Evolutionary conservation across 2,329 filamentous ascomycete species (phyloP), one percentile per base, ranked within the genome.

Genomic region (Arthrobotrys iridis): DNA sequence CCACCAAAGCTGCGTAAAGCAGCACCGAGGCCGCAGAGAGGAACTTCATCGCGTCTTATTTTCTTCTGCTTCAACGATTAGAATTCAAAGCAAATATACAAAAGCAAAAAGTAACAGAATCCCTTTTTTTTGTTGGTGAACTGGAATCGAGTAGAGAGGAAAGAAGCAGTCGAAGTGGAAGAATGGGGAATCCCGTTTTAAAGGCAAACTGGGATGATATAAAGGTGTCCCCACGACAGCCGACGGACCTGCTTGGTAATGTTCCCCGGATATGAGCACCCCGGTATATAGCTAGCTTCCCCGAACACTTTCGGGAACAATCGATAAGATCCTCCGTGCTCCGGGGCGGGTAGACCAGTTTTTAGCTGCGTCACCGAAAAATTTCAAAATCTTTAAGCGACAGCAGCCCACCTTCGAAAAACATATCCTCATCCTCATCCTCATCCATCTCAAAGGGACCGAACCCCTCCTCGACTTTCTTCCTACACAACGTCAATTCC

Each of bases 1-100:
- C 90, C 75, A 88, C 85, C 70, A 86, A 88, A 79, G 50, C 63
- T 10, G 52, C 28, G 83, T 71, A 50, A 26, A 76, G 72, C 66
- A 71, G 58, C 22, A 60, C 63, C 11, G 64, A 48, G 11, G 72
- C 58, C 7, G 62, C 15, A n/a, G 57, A 46, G 8, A 67, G 45
- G 33, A 76, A 46, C 59, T 62, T 76, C 72, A 76, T 76, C 18
- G 28, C 15, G 40, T 43, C 40, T 4, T 7, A 30, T 62, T 10
- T 8, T 20, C 13, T 11, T 40, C 37, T 7, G 10, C 30, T 7
- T 8, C 10, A 30, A 41, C 37, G 13, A 40, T 40, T 40, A 40
- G 15, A n/a, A n/a, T 2, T 28, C 15, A 48, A 37, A 63, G 5
- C 18, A 22, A 24, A 40, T n/a, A n/a, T n/a, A n/a, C n/a, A 45